Base-by-base conservation (phyloP, 1,284 basidiomycete genomes). In the Ceratobasidium sp. region DNA sequence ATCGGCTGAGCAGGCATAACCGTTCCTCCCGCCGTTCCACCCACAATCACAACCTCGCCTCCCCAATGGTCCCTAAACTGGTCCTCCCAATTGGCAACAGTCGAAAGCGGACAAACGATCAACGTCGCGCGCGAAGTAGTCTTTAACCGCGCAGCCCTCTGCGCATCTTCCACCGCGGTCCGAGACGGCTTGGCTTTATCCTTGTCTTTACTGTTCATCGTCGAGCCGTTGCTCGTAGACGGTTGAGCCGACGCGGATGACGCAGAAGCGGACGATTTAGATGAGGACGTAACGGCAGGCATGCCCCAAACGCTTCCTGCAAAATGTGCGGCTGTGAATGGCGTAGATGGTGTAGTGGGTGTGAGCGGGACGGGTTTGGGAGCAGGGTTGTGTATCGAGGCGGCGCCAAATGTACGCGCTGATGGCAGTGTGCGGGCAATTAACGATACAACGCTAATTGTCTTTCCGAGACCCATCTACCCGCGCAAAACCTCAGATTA, bases 381-480 rank as follows among this genome's bases (percentile, higher is more conserved):
- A 28, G 84, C 85, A 3, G 71, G 86, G 84, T 26, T 85, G 84
- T 3, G 81, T 82, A 10, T 87, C 86, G 56, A 93, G 81, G 78
- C 78, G 20, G 50, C 77, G 28, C 91, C 92, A 83, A 96, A 99
- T 23, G 86, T 85, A 33, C 85, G 86, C 3, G 98, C 95, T 0
- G 94, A 90, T 50, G 84, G 81, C 33, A 95, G 86, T 1, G 97
- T 99, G 26, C 93, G 90, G 3, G 96, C 96, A 74, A 99, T 94
- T 70, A 99, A 89, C 3, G 97, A 94, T 48, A 91, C 88, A 52
- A 98, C 93, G 42, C 96, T 96, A 74, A 99, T 96, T 0, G 98
- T 99, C 86, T 99, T 99, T 40, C 98, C 98, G 15, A 99, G 90
- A 81, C 98, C 98, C 97, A 99, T 97, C 94, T 96, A 83, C 64